Conservation (phyloP, 129 eudicot species). For the Flaveria bidentis region DNA sequence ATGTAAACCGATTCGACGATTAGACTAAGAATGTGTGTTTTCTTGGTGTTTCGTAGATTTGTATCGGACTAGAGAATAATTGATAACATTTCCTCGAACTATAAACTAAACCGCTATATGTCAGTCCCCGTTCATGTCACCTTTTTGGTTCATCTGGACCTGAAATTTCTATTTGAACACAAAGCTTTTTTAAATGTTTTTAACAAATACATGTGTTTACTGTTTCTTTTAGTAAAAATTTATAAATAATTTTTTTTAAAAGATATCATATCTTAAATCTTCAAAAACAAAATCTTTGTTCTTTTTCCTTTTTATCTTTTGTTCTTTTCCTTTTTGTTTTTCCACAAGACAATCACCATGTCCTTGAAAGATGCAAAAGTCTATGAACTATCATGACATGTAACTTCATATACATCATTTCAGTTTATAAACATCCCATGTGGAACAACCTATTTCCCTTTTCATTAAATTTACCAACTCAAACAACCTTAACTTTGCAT, state of each 20-base stretch:
- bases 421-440: slow-evolving; percentile 42
- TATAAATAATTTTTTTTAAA: not conserved
- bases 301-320: slow-evolving; percentile 34
- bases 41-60: not conserved
- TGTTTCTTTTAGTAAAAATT: not conserved
- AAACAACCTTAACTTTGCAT: slow-evolving; percentile 20
- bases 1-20: not conserved
- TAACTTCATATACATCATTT: slow-evolving; percentile 40
- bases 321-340: slow-evolving; percentile 39
- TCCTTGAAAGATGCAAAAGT: slow-evolving; percentile 62
- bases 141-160: not conserved
- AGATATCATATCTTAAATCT: slow-evolving; percentile 1
- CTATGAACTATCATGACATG: slow-evolving; percentile 42
- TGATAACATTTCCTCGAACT: not conserved
- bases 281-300: slow-evolving; percentile 32
- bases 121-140: not conserved
- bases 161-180: not conserved
- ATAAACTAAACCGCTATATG: not conserved
- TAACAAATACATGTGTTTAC: too few relatives aligned
- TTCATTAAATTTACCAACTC: slow-evolving; percentile 27
- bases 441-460: slow-evolving; percentile 33
- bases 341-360: slow-evolving; percentile 75
- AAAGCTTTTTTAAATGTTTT: not conserved
- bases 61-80: not conserved
- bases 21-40: not conserved